phyloP scores from a whole-genome alignment of 2,329 filamentous ascomycete species.

The Coniochaeta ligniaria region DNA sequence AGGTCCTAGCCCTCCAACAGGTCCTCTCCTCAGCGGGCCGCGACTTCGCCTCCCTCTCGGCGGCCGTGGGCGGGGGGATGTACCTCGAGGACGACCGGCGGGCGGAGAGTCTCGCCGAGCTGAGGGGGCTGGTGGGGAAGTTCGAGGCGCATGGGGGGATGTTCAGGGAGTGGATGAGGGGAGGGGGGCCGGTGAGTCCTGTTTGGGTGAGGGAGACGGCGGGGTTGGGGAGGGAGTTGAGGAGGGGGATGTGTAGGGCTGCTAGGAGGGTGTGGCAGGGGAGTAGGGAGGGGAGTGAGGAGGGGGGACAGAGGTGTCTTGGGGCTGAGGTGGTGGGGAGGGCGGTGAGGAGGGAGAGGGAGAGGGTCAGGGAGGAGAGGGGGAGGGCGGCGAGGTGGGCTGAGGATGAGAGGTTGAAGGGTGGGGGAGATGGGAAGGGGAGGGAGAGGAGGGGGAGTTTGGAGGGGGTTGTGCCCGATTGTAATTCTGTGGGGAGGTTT shows the following conservation, averaged over 20 bases:
- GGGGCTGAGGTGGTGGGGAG: conserved; percentile 49
- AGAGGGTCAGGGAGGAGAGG: conserved; percentile 19
- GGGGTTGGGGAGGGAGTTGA: conserved; percentile 40
- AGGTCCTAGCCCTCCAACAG: conserved; percentile 45
- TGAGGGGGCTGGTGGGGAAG: conserved; percentile 35
- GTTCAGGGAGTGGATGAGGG: conserved; percentile 47
- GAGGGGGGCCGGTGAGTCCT: conserved; percentile 47
- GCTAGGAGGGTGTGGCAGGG: conserved; percentile 48
- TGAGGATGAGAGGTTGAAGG: conserved; percentile 3
- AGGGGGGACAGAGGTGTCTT: conserved; percentile 31
- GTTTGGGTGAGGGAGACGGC: conserved; percentile 48
- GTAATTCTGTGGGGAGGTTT: conserved; percentile 47
- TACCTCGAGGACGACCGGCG: conserved; percentile 53
- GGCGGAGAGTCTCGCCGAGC: conserved; percentile 45
- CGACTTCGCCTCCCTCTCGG: conserved; percentile 52
- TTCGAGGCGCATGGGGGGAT: conserved; percentile 40
- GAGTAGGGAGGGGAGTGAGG: conserved; percentile 33
- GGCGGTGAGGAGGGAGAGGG: conserved; percentile 35
- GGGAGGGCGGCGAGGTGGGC: conserved; percentile 11
- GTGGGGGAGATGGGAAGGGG: conserved; percentile 3
- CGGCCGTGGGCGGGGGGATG: conserved; percentile 46
- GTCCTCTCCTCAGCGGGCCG: conserved; percentile 52
- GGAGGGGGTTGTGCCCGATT: conserved; percentile 41
- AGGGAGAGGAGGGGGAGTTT: conserved; percentile 18
- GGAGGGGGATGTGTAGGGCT: conserved; percentile 51